Evolutionary conservation across 805 yeast species (phyloP).

Genomic region (Starmerella apis): DNA sequence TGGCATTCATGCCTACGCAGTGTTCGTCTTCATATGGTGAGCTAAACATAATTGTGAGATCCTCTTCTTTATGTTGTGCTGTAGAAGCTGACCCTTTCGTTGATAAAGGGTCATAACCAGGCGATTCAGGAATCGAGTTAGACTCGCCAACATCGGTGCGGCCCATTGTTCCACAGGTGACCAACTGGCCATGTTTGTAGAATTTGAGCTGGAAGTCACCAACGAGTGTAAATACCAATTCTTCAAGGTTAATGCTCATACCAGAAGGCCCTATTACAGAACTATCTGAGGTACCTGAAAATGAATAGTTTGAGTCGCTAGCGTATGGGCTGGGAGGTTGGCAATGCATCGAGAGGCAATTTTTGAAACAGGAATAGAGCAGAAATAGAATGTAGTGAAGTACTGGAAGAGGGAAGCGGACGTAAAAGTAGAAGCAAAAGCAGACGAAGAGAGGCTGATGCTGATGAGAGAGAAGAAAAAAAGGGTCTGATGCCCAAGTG

Average conservation of each 20-base stretch:
- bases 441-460: background rate
- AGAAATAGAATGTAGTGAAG: too few species aligned
- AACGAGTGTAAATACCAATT: background rate
- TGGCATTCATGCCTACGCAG: too few species aligned
- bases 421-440: background rate
- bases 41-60: too few species aligned
- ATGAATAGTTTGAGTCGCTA: too few species aligned
- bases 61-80: background rate
- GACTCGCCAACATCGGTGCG: too few species aligned
- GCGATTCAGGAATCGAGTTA: background rate
- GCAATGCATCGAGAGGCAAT: background rate
- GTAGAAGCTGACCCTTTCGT: background rate
- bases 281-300: too few species aligned
- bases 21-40: too few species aligned
- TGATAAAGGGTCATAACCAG: background rate
- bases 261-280: background rate
- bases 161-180: background rate
- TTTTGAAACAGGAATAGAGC: too few species aligned
- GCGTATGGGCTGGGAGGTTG: background rate
- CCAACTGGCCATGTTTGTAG: background rate
- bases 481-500: background rate
- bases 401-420: too few species aligned
- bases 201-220: slow-evolving; percentile 2
- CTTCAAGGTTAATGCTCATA: background rate
- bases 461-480: background rate